phyloP scores from a whole-genome alignment of 2,329 filamentous ascomycete genomes.

The Fusarium zealandicum region DNA sequence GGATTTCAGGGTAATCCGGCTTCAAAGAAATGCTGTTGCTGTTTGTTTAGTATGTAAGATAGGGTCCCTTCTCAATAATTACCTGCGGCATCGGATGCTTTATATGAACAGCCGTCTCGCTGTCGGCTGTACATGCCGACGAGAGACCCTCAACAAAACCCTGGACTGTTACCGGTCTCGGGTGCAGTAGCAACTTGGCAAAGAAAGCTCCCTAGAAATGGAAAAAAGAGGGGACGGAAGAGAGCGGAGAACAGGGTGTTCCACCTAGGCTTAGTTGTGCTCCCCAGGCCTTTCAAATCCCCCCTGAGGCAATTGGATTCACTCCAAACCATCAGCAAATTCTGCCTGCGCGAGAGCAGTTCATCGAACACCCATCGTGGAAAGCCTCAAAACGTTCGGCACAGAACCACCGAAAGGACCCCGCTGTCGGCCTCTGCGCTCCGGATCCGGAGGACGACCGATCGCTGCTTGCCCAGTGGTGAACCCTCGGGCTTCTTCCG shows the following conservation, averaged over 20 bases:
- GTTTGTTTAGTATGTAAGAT: slow-evolving; percentile 7
- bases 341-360: not conserved
- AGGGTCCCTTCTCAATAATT: not conserved
- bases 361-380: not conserved
- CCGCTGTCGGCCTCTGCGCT: slow-evolving; percentile 9
- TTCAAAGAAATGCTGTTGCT: slow-evolving; percentile 5
- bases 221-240: slow-evolving; percentile 26
- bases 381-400: slow-evolving; percentile 8
- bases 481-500: slow-evolving; percentile 32
- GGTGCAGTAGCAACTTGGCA: not conserved
- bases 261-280: slow-evolving; percentile 15
- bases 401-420: slow-evolving; percentile 19
- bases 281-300: slow-evolving; percentile 11
- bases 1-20: slow-evolving; percentile 6
- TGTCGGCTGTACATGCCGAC: slow-evolving; percentile 37
- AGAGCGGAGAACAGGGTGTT: slow-evolving; percentile 20
- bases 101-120: slow-evolving; percentile 1
- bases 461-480: slow-evolving; percentile 2
- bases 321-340: slow-evolving; percentile 22
- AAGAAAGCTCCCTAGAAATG: slow-evolving; percentile 16
- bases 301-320: slow-evolving; percentile 27
- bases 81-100: slow-evolving; percentile 4
- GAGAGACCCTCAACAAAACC: slow-evolving; percentile 30
- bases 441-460: slow-evolving; percentile 35
- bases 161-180: slow-evolving; percentile 22